A percentile compares a stretch with the other conserved stretches of the same genome.
Evolutionary conservation across 805 yeast species (phyloP).

Genomic region (Ogataea wickerhamii): DNA sequence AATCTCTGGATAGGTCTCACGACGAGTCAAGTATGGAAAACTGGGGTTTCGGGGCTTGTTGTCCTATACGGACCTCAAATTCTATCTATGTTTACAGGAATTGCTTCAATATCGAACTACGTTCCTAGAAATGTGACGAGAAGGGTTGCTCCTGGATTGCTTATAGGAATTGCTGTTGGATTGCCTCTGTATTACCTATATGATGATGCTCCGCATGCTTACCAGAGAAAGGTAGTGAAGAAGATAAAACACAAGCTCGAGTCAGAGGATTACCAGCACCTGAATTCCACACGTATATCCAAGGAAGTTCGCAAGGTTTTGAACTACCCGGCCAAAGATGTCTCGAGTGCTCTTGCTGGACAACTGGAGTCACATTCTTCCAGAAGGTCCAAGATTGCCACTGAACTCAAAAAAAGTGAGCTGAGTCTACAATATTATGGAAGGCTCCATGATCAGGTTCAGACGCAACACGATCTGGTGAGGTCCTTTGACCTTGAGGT

Average conservation of each 20-base stretch:
- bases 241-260: conserved; percentile 63
- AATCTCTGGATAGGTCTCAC: conserved; percentile 19
- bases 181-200: conserved; percentile 48
- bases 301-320: conserved; percentile 81
- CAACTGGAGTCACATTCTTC: conserved; percentile 57
- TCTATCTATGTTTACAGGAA: conserved; percentile 29
- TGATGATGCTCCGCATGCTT: conserved; percentile 82
- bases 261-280: conserved; percentile 71
- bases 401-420: conserved; percentile 52
- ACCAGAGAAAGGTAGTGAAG: conserved; percentile 75
- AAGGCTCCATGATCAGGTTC: conserved; percentile 33
- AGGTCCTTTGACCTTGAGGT: conserved; percentile 17
- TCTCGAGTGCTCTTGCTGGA: conserved; percentile 64
- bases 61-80: conserved; percentile 29
- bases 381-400: conserved; percentile 54
- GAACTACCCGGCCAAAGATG: conserved; percentile 77
- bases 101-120: conserved; percentile 26
- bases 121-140: conserved; percentile 25
- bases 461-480: conserved; percentile 19
- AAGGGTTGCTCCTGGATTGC: conserved; percentile 32
- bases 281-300: conserved; percentile 73
- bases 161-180: conserved; percentile 33
- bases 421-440: conserved; percentile 53
- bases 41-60: conserved; percentile 26
- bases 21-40: conserved; percentile 24